Percentiles rank a stretch among this genome's conserved stretches.
Conservation (phyloP, 805 yeast species). For the Lipomyces starkeyi region DNA sequence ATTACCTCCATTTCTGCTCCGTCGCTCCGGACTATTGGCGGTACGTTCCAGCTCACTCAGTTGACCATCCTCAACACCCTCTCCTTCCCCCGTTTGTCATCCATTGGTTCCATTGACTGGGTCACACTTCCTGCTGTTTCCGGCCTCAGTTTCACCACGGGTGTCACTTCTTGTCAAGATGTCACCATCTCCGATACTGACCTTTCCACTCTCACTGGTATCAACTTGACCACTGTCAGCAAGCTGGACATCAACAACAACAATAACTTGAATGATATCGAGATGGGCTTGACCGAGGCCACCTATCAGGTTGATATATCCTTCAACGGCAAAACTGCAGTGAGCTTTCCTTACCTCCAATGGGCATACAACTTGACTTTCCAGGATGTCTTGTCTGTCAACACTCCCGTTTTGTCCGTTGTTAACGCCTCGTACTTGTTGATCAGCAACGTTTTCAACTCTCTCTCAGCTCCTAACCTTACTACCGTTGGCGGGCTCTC, state of each 20-base stretch:
- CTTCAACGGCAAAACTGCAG: constrained; percentile 80
- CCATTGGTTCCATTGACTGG: constrained; percentile 81
- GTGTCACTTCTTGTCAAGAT: constrained; percentile 74
- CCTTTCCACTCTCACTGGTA: constrained; percentile 49
- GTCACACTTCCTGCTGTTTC: constrained; percentile 86
- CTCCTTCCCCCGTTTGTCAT: constrained; percentile 75
- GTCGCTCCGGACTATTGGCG: constrained; percentile 73
- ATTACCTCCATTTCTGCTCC: constrained; percentile 78
- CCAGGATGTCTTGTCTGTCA: constrained; percentile 76
- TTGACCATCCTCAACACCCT: constrained; percentile 72
- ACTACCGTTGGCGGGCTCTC: constrained; percentile 76
- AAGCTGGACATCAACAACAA: constrained; percentile 84
- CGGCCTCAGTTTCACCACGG: constrained; percentile 67
- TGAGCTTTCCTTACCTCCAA: constrained; percentile 56
- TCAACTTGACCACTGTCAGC: constrained; percentile 47
- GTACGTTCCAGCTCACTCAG: constrained; percentile 63
- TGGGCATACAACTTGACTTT: constrained; percentile 90
- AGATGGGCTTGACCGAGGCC: constrained; percentile 74
- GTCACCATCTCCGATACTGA: constrained; percentile 57
- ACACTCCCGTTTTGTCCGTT: constrained; percentile 67
- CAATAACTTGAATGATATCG: constrained; percentile 66
- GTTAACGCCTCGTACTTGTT: constrained; percentile 86
- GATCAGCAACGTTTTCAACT: constrained; percentile 66
- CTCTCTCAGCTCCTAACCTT: constrained; percentile 53
- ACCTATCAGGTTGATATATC: constrained; percentile 78